Evolutionary conservation across 2,329 filamentous ascomycete genomes (phyloP).

Genomic region (Graphilbum fragrans): DNA sequence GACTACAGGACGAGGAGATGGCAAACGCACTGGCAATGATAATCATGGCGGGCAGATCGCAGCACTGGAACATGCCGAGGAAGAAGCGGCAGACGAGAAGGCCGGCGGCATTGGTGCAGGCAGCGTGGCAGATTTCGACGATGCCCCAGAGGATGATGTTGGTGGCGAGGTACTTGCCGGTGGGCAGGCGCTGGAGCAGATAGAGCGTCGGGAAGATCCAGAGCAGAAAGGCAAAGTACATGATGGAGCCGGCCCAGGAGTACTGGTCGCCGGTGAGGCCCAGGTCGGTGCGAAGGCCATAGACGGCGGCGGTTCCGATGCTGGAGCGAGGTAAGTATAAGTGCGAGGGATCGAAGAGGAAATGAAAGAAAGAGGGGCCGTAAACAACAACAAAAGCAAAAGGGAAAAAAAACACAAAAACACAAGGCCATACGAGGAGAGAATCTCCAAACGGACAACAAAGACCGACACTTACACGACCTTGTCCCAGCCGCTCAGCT

Average conservation of each 20-base stretch:
- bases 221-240: conserved; percentile 19
- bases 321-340: too few relatives aligned
- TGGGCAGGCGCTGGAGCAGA: conserved; percentile 11
- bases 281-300: conserved; percentile 7
- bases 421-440: too few relatives aligned
- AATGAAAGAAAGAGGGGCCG: not conserved
- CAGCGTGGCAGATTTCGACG: conserved; percentile 11
- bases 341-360: not conserved
- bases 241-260: conserved; percentile 11
- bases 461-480: too few relatives aligned
- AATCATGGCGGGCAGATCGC: conserved; percentile 13
- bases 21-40: conserved; percentile 2
- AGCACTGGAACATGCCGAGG: conserved; percentile 12
- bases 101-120: conserved; percentile 10
- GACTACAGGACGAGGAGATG: not conserved
- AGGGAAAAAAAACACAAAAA: conserved; percentile 9
- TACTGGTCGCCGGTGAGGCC: conserved; percentile 9
- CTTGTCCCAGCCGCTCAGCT: too few relatives aligned
- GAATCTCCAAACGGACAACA: too few relatives aligned
- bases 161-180: conserved; percentile 9
- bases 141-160: conserved; percentile 13
- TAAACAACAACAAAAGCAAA: conserved; percentile 7
- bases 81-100: conserved; percentile 13
- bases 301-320: conserved; percentile 8
- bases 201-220: conserved; percentile 11